Conservation (phyloP, 352 stramenopile genomes). For the Pythium brassicae region DNA sequence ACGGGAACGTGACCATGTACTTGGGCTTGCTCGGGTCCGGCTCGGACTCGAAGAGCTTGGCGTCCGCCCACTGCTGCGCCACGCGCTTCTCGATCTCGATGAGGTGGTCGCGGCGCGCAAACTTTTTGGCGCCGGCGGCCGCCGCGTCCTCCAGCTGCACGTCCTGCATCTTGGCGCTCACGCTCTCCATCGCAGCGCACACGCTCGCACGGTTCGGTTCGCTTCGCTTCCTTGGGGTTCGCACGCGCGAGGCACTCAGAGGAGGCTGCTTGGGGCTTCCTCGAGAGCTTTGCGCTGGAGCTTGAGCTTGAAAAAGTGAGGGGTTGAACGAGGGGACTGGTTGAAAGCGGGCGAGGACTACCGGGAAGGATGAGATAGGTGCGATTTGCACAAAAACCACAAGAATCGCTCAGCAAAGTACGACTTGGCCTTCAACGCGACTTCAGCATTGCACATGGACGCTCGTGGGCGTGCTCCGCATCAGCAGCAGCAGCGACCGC, state of each 20-base stretch:
- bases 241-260: too few species aligned
- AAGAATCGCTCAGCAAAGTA: background rate
- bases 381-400: too few species aligned
- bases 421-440: background rate
- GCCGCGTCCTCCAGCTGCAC: conserved; percentile 62
- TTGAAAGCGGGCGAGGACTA: background rate
- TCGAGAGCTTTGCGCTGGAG: too few species aligned
- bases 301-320: too few species aligned
- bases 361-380: too few species aligned
- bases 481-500: conserved; percentile 27
- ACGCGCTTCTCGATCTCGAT: conserved; percentile 91
- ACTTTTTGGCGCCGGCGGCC: conserved; percentile 54
- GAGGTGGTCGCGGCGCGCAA: conserved; percentile 86
- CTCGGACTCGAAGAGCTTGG: conserved; percentile 89
- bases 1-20: conserved; percentile 99
- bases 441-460: too few species aligned
- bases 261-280: background rate
- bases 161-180: conserved; percentile 77
- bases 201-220: background rate
- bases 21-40: conserved; percentile 84
- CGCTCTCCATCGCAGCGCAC: conserved; percentile 43
- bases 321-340: background rate
- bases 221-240: background rate
- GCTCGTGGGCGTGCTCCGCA: conserved; percentile 95
- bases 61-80: conserved; percentile 85